A percentile compares a stretch with the other conserved stretches of the same genome.
phyloP scores from a whole-genome alignment of 352 stramenopile genomes.

The Thraustotheca clavata region DNA sequence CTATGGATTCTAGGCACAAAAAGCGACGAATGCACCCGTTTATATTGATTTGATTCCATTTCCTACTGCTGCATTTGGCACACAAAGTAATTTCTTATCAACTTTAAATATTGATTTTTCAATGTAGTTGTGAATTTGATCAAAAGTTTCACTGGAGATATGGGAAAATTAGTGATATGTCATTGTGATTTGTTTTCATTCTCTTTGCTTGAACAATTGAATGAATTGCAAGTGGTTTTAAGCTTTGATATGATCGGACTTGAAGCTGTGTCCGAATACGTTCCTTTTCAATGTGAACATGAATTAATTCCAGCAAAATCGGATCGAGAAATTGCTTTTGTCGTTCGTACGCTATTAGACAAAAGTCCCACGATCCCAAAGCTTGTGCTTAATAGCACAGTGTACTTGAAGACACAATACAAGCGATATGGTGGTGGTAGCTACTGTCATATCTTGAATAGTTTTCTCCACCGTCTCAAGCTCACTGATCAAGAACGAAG shows the following conservation, averaged over 20 bases:
- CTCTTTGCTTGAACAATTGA: conserved; percentile 36
- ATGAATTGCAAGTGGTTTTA: conserved; percentile 33
- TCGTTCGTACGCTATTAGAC: conserved; percentile 25
- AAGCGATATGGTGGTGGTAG: conserved; percentile 55
- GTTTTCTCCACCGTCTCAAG: conserved; percentile 32
- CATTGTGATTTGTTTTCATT: conserved; percentile 51
- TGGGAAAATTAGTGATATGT: conserved; percentile 46
- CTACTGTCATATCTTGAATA: conserved; percentile 46
- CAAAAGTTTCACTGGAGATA: conserved; percentile 23
- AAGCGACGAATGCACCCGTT: neutral
- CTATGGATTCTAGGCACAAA: conserved; percentile 2
- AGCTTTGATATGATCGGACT: conserved; percentile 61
- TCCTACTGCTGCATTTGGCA: neutral
- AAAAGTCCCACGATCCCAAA: conserved; percentile 28
- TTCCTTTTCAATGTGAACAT: neutral
- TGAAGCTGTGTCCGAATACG: conserved; percentile 44
- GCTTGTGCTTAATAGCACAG: conserved; percentile 53
- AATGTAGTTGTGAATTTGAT: neutral
- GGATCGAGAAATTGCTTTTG: conserved; percentile 34
- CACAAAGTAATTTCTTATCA: neutral
- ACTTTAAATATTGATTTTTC: neutral
- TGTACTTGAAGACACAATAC: conserved; percentile 62
- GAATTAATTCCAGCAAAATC: conserved; percentile 14
- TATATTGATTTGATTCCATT: conserved; percentile 1
- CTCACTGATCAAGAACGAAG: conserved; percentile 29